phyloP scores from a whole-genome alignment of 441 rosid genomes.

The Dalechampia spathulata region DNA sequence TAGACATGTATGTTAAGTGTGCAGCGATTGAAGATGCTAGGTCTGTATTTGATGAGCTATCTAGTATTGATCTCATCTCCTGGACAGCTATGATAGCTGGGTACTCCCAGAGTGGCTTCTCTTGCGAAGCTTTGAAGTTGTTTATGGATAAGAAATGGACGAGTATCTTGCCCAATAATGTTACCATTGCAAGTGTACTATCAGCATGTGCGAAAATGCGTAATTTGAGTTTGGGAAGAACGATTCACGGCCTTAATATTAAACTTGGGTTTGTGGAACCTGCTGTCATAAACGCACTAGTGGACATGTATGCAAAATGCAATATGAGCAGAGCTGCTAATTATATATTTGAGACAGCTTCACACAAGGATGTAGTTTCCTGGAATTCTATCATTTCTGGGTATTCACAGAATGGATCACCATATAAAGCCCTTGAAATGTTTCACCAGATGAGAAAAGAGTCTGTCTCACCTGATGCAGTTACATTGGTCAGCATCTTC shows the following conservation, averaged over 20 bases:
- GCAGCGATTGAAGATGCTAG: conserved; percentile 39
- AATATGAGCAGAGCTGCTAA: conserved; percentile 50
- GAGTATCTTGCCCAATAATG: conserved; percentile 37
- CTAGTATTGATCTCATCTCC: conserved; percentile 34
- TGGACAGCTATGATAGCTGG: conserved; percentile 55
- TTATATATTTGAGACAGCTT: conserved; percentile 46
- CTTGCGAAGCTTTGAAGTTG: conserved; percentile 48
- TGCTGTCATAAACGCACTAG: conserved; percentile 46
- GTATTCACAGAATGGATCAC: conserved; percentile 58
- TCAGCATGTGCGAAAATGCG: conserved; percentile 53
- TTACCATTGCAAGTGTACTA: conserved; percentile 43
- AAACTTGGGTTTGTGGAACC: conserved; percentile 43
- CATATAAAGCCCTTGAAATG: conserved; percentile 55
- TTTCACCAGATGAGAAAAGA: conserved; percentile 47
- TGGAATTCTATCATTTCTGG: conserved; percentile 90
- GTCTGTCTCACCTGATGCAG: conserved; percentile 56
- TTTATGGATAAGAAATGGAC: conserved; percentile 33
- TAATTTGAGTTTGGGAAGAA: conserved; percentile 51
- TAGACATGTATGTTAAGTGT: conserved; percentile 52
- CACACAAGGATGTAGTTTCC: conserved; percentile 42
- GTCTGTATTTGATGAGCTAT: conserved; percentile 31
- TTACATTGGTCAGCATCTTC: conserved; percentile 54
- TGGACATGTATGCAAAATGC: conserved; percentile 65
- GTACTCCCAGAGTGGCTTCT: conserved; percentile 41
- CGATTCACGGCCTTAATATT: conserved; percentile 42